Evolutionary conservation across 2,329 filamentous ascomycete genomes (phyloP), one percentile per base, ranked within the genome.

Genomic region (Penicillium fuscoglaucum): DNA sequence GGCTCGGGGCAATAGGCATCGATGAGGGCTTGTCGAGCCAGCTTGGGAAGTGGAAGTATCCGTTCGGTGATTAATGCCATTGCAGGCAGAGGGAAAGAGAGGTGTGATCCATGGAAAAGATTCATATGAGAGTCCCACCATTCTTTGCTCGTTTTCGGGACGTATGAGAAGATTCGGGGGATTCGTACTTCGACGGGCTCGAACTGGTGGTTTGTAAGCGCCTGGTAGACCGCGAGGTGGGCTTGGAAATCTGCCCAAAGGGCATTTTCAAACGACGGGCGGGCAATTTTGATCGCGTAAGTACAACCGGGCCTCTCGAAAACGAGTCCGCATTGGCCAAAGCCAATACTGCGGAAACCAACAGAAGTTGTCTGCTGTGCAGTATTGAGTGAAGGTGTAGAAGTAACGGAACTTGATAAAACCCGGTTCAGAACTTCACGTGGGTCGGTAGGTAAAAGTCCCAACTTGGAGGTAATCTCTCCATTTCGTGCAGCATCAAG

Each of bases 21-120:
- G 19, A 70, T 68, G 1, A 71, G 48, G 0, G 60, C 60, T 2
- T 65, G 21, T n/a, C 67, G 61, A 1, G 61, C 63, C 7, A 55
- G 40, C 3, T 47, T 55, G 0, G 66, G 68, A 2, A 71, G 55
- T 2, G 69, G 66, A 2, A 53, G 39, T 41, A 70, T 69, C 0
- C 66, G 48, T 29, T 68, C 58, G 0, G 64, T 63, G 24, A 67
- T n/a, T 6, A 71, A 56, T 1, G 59, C 57, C 41, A 52, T 50
- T 2, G 64, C 61, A 0, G 66, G 66, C 0, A 66, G 21, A n/a
- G 3, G 46, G 24, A 48, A 58, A 41, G 31, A 61, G 26, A 17
- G 26, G 9, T 19, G 19, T 39, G 49, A 2, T 8, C 29, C 24
- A 9, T 9, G 41, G 3, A 26, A 44, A n/a, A 26, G 41, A 6